Conservation (phyloP, 1,284 basidiomycete genomes). For the Erythrobasidium hasegawianum region DNA sequence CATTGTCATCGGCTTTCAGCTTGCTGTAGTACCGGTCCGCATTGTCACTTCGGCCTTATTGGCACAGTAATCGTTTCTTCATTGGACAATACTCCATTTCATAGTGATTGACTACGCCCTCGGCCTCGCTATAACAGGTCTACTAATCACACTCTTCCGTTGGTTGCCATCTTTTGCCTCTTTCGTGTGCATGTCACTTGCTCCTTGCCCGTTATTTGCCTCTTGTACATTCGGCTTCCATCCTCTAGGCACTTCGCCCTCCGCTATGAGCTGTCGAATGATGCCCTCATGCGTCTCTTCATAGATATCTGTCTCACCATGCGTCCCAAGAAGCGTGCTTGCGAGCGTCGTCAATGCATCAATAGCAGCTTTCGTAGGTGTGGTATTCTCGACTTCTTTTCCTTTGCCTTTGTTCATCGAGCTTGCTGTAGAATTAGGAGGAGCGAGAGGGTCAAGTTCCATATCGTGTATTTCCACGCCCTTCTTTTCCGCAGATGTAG, state of each 20-base stretch:
- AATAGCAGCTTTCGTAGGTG: slow-evolving; percentile 55
- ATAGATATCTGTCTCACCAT: slow-evolving; percentile 77
- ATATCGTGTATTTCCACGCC: slow-evolving; percentile 29
- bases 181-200: neutral
- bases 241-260: slow-evolving; percentile 62
- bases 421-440: slow-evolving; percentile 2
- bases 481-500: slow-evolving; percentile 18
- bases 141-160: slow-evolving; percentile 17
- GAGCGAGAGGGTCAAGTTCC: slow-evolving; percentile 33
- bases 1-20: too few relatives aligned
- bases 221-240: slow-evolving; percentile 69
- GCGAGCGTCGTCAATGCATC: slow-evolving; percentile 74
- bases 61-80: neutral
- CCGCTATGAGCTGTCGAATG: slow-evolving; percentile 65
- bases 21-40: too few relatives aligned
- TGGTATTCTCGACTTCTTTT: slow-evolving; percentile 3
- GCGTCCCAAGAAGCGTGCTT: slow-evolving; percentile 67
- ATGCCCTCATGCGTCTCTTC: slow-evolving; percentile 76
- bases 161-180: neutral
- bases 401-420: slow-evolving; percentile 38
- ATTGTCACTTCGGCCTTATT: neutral
- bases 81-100: neutral
- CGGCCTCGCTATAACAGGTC: slow-evolving; percentile 25
- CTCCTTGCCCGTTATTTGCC: neutral
- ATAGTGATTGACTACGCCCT: neutral